A percentile compares a stretch with the other conserved stretches of the same genome.
phyloP scores from a whole-genome alignment of 1,284 basidiomycete genomes.

The Pseudozyma thailandica region DNA sequence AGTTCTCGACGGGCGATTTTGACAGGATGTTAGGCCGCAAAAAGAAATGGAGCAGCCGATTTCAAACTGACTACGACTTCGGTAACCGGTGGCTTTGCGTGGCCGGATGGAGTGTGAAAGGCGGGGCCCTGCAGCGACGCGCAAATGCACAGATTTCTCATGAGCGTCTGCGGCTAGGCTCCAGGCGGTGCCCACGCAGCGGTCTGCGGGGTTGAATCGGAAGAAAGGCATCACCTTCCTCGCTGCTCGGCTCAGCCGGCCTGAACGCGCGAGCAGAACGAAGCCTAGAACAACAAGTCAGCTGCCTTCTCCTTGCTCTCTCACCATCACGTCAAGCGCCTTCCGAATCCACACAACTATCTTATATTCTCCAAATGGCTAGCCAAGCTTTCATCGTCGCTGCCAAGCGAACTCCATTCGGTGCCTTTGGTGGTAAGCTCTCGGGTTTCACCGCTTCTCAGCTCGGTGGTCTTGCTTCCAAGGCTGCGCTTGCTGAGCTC shows the following conservation, averaged over 20 bases:
- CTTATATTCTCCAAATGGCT: constrained; percentile 21
- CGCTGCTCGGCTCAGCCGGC: too few relatives aligned
- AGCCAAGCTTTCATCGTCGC: constrained; percentile 68
- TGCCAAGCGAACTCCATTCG: constrained; percentile 72
- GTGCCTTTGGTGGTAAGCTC: constrained; percentile 72
- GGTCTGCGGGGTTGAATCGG: too few relatives aligned
- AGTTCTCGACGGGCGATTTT: neutral
- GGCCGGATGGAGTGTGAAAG: constrained; percentile 1
- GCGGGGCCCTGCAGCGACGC: neutral
- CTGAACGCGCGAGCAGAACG: too few relatives aligned
- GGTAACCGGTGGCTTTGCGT: neutral
- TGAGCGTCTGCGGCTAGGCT: too few relatives aligned
- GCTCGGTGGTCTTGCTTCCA: constrained; percentile 72
- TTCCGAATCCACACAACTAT: neutral
- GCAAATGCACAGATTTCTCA: too few relatives aligned
- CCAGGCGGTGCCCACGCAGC: too few relatives aligned
- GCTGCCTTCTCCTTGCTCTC: neutral
- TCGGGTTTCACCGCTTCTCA: constrained; percentile 59
- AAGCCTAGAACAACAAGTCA: too few relatives aligned
- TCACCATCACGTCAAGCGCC: neutral
- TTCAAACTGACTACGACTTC: neutral
- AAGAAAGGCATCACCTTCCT: neutral
- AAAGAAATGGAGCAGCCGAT: neutral
- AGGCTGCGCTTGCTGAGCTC: constrained; percentile 71
- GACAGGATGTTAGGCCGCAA: neutral